A percentile compares a stretch with the other conserved stretches of the same genome.
phyloP scores from a whole-genome alignment of 2,329 filamentous ascomycete genomes.

The Chrysosporium keratinophilum region DNA sequence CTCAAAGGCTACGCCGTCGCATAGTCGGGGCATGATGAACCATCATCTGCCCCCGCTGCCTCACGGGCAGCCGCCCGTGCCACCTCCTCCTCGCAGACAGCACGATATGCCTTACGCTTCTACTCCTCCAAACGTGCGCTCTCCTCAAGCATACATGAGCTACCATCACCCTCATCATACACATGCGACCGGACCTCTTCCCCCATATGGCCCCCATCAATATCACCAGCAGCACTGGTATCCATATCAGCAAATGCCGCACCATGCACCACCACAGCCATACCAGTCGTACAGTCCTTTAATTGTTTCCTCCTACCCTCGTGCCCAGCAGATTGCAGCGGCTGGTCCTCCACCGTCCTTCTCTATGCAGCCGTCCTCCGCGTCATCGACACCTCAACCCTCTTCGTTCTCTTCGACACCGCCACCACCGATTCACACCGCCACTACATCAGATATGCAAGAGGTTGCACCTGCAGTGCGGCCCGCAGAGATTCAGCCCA shows the following conservation, averaged over 20 bases:
- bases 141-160: constrained; percentile 51
- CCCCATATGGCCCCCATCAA: constrained; percentile 38
- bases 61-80: constrained; percentile 43
- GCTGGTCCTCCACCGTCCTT: constrained; percentile 27
- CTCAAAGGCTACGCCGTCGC: not conserved
- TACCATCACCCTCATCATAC: constrained; percentile 48
- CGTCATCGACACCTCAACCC: constrained; percentile 30
- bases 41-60: constrained; percentile 37
- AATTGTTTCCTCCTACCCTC: constrained; percentile 37
- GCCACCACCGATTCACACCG: constrained; percentile 22
- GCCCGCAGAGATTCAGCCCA: constrained; percentile 19
- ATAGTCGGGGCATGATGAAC: constrained; percentile 34
- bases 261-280: constrained; percentile 33
- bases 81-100: constrained; percentile 39
- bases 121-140: constrained; percentile 43
- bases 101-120: constrained; percentile 37
- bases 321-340: constrained; percentile 33
- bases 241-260: constrained; percentile 31
- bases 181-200: constrained; percentile 40
- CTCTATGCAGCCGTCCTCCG: constrained; percentile 19
- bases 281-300: constrained; percentile 35
- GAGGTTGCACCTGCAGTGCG: constrained; percentile 21
- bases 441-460: constrained; percentile 24
- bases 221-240: constrained; percentile 38
- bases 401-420: constrained; percentile 25